Evolutionary conservation across 352 stramenopile genomes (phyloP).

Genomic region (Pythium phragmitis): DNA sequence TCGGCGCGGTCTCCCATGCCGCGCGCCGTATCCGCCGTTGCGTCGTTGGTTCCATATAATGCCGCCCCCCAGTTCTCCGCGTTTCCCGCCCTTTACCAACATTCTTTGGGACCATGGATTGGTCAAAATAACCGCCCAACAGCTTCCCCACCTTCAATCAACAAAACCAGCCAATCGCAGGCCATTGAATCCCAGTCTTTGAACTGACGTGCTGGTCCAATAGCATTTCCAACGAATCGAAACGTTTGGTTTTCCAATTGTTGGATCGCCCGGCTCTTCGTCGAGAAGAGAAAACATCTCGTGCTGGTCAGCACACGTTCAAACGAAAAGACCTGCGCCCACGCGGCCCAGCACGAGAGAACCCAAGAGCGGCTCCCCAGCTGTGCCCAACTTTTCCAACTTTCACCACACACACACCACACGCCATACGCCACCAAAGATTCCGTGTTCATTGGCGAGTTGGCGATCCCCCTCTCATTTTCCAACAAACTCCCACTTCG

Average conservation of each 20-base stretch:
- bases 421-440: background rate
- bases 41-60: constrained; percentile 11
- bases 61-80: background rate
- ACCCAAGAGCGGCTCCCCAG: constrained; percentile 14
- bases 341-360: constrained; percentile 36
- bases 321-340: background rate
- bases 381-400: background rate
- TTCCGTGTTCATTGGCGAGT: background rate
- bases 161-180: constrained; percentile 12
- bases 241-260: background rate
- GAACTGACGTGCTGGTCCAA: constrained; percentile 18
- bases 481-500: background rate
- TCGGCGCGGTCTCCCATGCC: background rate
- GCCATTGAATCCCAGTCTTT: constrained; percentile 7
- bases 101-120: too few relatives aligned
- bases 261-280: constrained; percentile 12
- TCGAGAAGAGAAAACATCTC: constrained; percentile 2
- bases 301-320: constrained; percentile 19
- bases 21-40: background rate
- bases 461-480: background rate
- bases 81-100: too few relatives aligned
- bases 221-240: constrained; percentile 9
- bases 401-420: background rate
- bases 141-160: constrained; percentile 15
- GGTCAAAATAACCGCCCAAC: too few relatives aligned